These are phyloP conservation scores for Pythium myriotylum DNA, from an alignment of 352 stramenopile species.

Conservation along the genomic window DNA sequence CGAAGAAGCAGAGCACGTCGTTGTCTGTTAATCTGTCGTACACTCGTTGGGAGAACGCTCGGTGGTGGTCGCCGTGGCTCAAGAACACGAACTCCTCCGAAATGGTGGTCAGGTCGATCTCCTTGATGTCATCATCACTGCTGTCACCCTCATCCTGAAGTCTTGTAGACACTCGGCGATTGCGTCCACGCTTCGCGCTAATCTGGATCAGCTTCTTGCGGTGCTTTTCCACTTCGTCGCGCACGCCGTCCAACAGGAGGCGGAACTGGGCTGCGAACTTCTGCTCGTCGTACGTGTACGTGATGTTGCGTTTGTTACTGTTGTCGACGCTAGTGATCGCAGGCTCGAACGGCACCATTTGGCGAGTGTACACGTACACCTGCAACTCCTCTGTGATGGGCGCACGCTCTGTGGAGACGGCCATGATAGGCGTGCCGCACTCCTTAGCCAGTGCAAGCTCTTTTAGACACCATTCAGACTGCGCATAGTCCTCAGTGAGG, in stretches of 20 bases:
- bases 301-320: conserved; percentile 56
- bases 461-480: conserved; percentile 81
- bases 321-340: conserved; percentile 64
- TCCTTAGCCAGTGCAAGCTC: conserved; percentile 79
- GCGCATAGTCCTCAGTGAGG: conserved; percentile 71
- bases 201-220: conserved; percentile 50
- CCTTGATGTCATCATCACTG: conserved; percentile 23
- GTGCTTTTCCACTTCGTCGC: conserved; percentile 74
- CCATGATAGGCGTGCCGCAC: conserved; percentile 64
- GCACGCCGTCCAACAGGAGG: conserved; percentile 68
- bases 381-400: conserved; percentile 74
- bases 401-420: conserved; percentile 61
- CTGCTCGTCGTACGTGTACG: conserved; percentile 69
- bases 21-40: conserved; percentile 60
- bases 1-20: conserved; percentile 52
- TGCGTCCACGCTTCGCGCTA: conserved; percentile 20
- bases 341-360: conserved; percentile 82
- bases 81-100: conserved; percentile 70
- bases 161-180: conserved; percentile 13
- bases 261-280: conserved; percentile 59
- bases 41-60: conserved; percentile 61
- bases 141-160: conserved; percentile 14
- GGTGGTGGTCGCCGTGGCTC: conserved; percentile 70
- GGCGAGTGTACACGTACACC: conserved; percentile 83
- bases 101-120: conserved; percentile 31